These are phyloP conservation scores for Erythrobasidium yunnanense DNA, from an alignment of 768 basidiomycete genomes.

Conservation along the genomic window DNA sequence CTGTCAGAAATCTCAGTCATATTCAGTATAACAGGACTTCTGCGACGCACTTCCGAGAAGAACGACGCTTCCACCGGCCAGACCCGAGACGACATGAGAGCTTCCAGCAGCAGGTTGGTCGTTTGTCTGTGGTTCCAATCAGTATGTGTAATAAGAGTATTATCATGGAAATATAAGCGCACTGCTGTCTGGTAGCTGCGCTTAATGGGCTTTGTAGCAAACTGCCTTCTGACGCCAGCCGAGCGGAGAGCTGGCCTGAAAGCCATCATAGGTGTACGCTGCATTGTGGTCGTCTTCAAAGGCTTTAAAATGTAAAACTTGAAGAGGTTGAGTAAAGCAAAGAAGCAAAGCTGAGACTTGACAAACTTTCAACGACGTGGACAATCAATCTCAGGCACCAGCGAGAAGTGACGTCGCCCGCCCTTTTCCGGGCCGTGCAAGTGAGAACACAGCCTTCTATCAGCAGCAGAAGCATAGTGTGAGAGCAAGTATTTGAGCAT, in stretches of 20 bases:
- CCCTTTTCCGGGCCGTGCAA: too few species aligned
- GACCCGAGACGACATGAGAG: constrained; percentile 32
- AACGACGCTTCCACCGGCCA: constrained; percentile 34
- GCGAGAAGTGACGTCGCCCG: too few species aligned
- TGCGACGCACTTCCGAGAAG: constrained; percentile 27
- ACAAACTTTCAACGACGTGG: too few species aligned
- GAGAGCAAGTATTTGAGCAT: too few species aligned
- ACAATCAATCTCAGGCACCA: too few species aligned
- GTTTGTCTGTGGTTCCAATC: too few species aligned
- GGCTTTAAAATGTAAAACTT: too few species aligned
- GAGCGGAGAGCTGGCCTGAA: background rate
- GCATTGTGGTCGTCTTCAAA: background rate
- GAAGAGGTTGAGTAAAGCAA: too few species aligned
- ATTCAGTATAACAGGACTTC: background rate
- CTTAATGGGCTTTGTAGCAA: background rate
- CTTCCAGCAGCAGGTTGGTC: background rate
- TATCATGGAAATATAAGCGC: background rate
- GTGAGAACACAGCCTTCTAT: too few species aligned
- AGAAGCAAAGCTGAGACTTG: too few species aligned
- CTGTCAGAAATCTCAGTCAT: too few species aligned
- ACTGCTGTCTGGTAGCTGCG: constrained; percentile 15
- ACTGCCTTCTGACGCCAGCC: background rate
- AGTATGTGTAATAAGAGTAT: background rate
- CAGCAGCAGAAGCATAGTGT: too few species aligned
- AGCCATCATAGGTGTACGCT: background rate